Conservation (phyloP, 257 asterid species). For the Hygrophila difformis region DNA sequence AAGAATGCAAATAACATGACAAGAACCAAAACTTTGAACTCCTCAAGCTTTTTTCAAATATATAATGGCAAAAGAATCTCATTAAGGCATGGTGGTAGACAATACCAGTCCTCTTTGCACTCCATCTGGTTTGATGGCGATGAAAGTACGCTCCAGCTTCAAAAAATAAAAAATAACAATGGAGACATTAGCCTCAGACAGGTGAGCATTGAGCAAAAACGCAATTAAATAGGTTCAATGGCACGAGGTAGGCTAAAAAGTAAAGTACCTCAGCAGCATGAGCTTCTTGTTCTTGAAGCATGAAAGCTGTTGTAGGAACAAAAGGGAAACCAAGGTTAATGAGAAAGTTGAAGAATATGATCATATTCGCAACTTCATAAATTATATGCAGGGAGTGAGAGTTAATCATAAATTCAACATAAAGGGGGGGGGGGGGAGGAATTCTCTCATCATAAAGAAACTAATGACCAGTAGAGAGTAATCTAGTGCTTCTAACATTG, state of each 20-base stretch:
- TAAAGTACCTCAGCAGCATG: slow-evolving; percentile 79
- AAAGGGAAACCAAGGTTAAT: slow-evolving; percentile 9
- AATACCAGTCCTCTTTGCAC: slow-evolving; percentile 97
- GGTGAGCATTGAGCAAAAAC: slow-evolving; percentile 1
- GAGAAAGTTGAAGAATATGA: slow-evolving; percentile 11
- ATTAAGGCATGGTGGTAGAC: slow-evolving; percentile 5
- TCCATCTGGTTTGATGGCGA: slow-evolving; percentile 99
- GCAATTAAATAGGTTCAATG: slow-evolving; percentile 4
- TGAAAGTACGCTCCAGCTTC: slow-evolving; percentile 86
- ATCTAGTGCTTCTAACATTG: too few species aligned
- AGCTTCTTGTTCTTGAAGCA: slow-evolving; percentile 89
- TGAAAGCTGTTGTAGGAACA: slow-evolving; percentile 43
- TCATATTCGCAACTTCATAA: background rate
- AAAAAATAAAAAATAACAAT: slow-evolving; percentile 12
- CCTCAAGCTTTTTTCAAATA: slow-evolving; percentile 1
- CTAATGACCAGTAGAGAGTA: too few species aligned
- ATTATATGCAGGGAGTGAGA: background rate
- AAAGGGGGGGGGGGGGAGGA: too few species aligned
- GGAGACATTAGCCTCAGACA: slow-evolving; percentile 19
- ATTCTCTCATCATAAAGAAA: background rate
- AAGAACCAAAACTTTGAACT: slow-evolving; percentile 9
- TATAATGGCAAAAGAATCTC: slow-evolving; percentile 12
- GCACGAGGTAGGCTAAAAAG: slow-evolving; percentile 1
- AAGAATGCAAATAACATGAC: background rate
- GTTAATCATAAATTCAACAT: too few species aligned